phyloP scores from a whole-genome alignment of 1,139 yeast species.

The Magnusiomyces sp. region DNA sequence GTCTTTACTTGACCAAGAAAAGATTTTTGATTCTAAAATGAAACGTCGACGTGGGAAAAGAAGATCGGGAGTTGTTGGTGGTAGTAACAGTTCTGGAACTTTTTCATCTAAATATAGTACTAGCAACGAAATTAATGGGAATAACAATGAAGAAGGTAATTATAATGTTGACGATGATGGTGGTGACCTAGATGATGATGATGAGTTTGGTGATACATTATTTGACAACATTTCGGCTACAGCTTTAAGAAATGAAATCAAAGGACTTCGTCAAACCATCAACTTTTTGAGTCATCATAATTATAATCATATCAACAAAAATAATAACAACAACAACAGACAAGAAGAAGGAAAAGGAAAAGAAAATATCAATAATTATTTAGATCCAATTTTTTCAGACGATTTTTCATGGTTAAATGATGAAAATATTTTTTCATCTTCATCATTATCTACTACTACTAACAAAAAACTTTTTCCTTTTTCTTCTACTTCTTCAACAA shows the following conservation, averaged over 20 bases:
- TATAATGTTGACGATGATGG: too few relatives aligned
- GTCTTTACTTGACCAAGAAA: conserved; percentile 31
- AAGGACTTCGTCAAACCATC: conserved; percentile 15
- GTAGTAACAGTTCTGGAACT: too few relatives aligned
- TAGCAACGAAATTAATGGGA: neutral
- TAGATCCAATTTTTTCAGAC: neutral
- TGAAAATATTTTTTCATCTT: neutral
- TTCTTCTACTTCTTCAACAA: neutral
- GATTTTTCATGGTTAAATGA: neutral
- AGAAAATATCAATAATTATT: too few relatives aligned
- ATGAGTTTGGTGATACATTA: conserved; percentile 6
- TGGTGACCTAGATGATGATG: too few relatives aligned
- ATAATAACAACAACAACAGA: neutral
- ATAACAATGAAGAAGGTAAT: conserved; percentile 5
- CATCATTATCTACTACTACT: conserved; percentile 5
- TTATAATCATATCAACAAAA: neutral
- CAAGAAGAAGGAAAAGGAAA: neutral
- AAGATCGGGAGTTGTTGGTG: too few relatives aligned
- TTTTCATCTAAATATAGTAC: neutral
- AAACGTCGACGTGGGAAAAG: neutral
- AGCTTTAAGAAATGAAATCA: conserved; percentile 18
- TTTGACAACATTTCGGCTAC: conserved; percentile 15
- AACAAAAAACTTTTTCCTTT: neutral
- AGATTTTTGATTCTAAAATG: conserved; percentile 12
- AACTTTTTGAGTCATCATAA: conserved; percentile 12